These are phyloP conservation scores for Medicago lupulina DNA, from an alignment of 306 rosid species.

Conservation along the genomic window DNA sequence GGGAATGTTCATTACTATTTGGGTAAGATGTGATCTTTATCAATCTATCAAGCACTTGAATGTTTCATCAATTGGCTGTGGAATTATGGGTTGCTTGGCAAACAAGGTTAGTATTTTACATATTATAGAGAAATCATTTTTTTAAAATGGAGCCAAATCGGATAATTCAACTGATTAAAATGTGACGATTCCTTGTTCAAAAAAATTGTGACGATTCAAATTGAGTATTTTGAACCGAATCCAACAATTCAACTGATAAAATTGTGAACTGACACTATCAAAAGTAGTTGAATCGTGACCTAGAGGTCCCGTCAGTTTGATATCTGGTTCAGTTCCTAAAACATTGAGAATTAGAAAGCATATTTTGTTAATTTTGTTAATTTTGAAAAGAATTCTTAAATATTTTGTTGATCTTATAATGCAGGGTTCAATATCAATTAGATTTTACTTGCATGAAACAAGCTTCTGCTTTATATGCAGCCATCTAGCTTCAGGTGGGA, in stretches of 20 bases:
- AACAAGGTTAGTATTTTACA: constrained; percentile 60
- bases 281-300: background rate
- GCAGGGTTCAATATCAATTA: constrained; percentile 90
- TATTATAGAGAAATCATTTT: too few species aligned
- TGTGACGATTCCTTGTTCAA: too few species aligned
- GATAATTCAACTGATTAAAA: too few species aligned
- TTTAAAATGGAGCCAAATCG: too few species aligned
- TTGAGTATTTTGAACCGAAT: too few species aligned
- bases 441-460: constrained; percentile 76
- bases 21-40: constrained; percentile 66
- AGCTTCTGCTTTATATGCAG: constrained; percentile 90
- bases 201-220: too few species aligned
- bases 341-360: background rate
- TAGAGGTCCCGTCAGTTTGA: background rate
- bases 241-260: too few species aligned
- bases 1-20: constrained; percentile 75
- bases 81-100: constrained; percentile 83
- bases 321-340: background rate
- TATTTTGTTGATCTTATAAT: constrained; percentile 37
- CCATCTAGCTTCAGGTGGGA: constrained; percentile 86
- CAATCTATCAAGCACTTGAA: constrained; percentile 53
- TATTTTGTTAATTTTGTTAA: background rate
- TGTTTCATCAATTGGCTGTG: constrained; percentile 79
- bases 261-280: too few species aligned
- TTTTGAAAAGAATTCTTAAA: constrained; percentile 1